Base-by-base conservation (phyloP, 164 flowering plant genomes). In the Buxus sempervirens region DNA sequence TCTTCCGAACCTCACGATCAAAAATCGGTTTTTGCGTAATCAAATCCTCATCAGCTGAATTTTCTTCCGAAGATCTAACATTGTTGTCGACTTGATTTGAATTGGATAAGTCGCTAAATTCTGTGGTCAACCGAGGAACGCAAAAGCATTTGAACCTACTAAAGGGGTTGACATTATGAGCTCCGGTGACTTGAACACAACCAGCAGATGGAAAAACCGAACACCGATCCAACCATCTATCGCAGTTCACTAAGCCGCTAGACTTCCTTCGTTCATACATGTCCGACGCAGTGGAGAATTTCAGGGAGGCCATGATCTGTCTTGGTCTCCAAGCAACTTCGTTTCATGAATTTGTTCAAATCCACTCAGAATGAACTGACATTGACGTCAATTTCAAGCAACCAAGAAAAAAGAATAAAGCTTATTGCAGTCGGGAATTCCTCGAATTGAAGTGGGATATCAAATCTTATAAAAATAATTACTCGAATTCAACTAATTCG, bases 291-390 rank as follows among this genome's bases (percentile, higher is more conserved):
- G 80, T 23, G 18, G 79, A 62, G n/a, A 80, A 57, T 27, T 73
- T 77, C 26, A 83, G 42, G 7, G 89, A 80, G 63, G 78, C 83
- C 88, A 84, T 84, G 63, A 21, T 14, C 26, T 9, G 32, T 9
- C 41, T 18, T 63, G 69, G 65, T 55, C 61, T 57, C 64, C 53
- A 28, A 59, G 24, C 20, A 24, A 58, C 5, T 58, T 48, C 24
- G 58, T 27, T 23, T 20, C 53, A 62, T 36, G 32, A 53, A 60
- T 27, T 59, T 13, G 20, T 13, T 60, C 56, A 60, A 18, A 36
- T 14, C 32, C 6, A 27, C 23, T 16, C 9, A 12, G 25, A 58
- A 13, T 23, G 10, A 14, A 22, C 1, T 21, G 18, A 20, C 4
- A 38, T 41, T 20, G 26, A 62, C 5, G 7, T 0, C 5, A 23